Conservation (phyloP, 2,329 filamentous ascomycete species). For the Elsinoe batatas region DNA sequence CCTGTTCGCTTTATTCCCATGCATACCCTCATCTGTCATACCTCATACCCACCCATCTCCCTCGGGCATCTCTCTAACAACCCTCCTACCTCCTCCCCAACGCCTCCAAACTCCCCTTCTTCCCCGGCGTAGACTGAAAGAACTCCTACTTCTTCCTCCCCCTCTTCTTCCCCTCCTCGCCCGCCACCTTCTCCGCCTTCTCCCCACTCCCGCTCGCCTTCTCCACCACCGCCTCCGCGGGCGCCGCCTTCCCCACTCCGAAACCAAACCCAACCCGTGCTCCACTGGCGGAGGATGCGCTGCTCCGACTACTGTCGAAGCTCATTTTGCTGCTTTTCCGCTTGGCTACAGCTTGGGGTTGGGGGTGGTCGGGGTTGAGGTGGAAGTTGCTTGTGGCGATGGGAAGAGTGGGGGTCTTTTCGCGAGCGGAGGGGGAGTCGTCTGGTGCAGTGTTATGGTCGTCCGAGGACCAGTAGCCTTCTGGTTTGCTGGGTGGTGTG, state of each 20-base stretch:
- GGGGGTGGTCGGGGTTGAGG: not conserved
- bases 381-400: not conserved
- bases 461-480: slow-evolving; percentile 11
- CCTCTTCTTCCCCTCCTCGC: slow-evolving; percentile 12
- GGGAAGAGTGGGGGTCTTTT: not conserved
- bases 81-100: not conserved
- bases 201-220: slow-evolving; percentile 11
- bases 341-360: slow-evolving; percentile 1
- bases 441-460: not conserved
- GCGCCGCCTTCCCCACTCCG: slow-evolving; percentile 11
- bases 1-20: not conserved
- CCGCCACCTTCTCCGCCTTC: not conserved
- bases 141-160: slow-evolving; percentile 14
- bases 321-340: slow-evolving; percentile 14
- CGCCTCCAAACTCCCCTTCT: not conserved
- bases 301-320: slow-evolving; percentile 15
- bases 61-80: not conserved
- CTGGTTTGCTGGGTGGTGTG: not conserved
- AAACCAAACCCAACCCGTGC: slow-evolving; percentile 10
- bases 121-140: not conserved
- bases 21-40: not conserved
- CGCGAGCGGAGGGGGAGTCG: not conserved
- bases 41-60: not conserved
- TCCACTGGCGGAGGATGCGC: slow-evolving; percentile 10
- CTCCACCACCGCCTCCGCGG: slow-evolving; percentile 14